Conservation (phyloP, 257 asterid species). For the Oldenlandia corymbosa region DNA sequence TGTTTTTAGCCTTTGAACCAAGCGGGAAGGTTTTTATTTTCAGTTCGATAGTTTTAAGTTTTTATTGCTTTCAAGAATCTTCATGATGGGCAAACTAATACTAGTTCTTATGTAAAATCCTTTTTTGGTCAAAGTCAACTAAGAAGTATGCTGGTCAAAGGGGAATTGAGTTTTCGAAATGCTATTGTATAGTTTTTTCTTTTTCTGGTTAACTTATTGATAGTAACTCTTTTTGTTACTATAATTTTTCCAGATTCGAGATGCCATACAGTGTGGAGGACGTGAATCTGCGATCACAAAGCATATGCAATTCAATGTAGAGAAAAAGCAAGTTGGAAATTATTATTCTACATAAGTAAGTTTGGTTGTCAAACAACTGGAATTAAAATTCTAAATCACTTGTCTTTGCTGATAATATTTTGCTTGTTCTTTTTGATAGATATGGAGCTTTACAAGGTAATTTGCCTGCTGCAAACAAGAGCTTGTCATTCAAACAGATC, state of each 20-base stretch:
- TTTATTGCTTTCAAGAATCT: not conserved
- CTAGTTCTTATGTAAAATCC: not conserved
- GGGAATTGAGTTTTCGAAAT: not conserved
- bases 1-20: not conserved
- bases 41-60: not conserved
- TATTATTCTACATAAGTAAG: constrained; percentile 87
- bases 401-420: constrained; percentile 1
- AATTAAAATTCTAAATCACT: not conserved
- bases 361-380: constrained; percentile 2
- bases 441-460: constrained; percentile 97
- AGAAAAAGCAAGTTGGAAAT: constrained; percentile 96
- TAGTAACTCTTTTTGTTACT: not conserved
- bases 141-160: not conserved
- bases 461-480: constrained; percentile 92
- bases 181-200: not conserved
- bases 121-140: no score
- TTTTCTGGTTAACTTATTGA: not conserved
- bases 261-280: constrained; percentile 98
- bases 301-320: constrained; percentile 97
- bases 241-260: constrained; percentile 62
- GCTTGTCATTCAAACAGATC: constrained; percentile 89
- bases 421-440: constrained; percentile 33
- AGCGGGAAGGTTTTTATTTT: not conserved
- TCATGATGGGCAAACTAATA: not conserved
- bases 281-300: constrained; percentile 97